phyloP scores from a whole-genome alignment of 2,329 filamentous ascomycete genomes.

The Penicillium frequentans region DNA sequence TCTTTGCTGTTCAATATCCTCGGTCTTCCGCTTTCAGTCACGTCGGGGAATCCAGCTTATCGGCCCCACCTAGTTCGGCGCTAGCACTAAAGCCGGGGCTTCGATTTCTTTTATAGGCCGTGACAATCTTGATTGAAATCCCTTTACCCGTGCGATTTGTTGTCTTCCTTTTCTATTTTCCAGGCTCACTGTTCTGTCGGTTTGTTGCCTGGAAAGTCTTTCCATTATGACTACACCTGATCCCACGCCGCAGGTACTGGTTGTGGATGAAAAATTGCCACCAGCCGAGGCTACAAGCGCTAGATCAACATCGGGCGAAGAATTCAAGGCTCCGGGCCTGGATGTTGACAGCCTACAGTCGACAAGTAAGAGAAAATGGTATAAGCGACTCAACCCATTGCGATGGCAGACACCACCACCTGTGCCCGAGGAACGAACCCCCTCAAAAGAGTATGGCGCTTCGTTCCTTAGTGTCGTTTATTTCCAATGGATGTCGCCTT shows the following conservation, averaged over 20 bases:
- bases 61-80: constrained; percentile 2
- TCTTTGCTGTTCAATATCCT: not conserved
- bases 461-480: constrained; percentile 72
- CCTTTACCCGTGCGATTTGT: not conserved
- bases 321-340: constrained; percentile 11
- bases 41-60: not conserved
- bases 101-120: not conserved
- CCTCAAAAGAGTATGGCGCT: constrained; percentile 71
- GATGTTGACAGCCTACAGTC: constrained; percentile 1
- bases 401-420: constrained; percentile 53
- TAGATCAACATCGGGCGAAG: constrained; percentile 15
- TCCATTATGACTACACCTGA: constrained; percentile 1
- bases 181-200: not conserved
- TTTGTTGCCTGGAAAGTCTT: not conserved
- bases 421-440: constrained; percentile 52
- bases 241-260: constrained; percentile 15
- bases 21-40: constrained; percentile 4
- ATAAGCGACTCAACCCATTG: constrained; percentile 44
- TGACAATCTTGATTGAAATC: not conserved
- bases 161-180: not conserved
- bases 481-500: constrained; percentile 86
- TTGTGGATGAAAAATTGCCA: constrained; percentile 19
- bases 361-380: constrained; percentile 32
- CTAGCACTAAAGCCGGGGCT: not conserved
- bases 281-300: constrained; percentile 5